Percentiles rank a stretch among this genome's conserved stretches.
phyloP scores from a whole-genome alignment of 164 flowering plant species.

The Umbilicus rupestris region DNA sequence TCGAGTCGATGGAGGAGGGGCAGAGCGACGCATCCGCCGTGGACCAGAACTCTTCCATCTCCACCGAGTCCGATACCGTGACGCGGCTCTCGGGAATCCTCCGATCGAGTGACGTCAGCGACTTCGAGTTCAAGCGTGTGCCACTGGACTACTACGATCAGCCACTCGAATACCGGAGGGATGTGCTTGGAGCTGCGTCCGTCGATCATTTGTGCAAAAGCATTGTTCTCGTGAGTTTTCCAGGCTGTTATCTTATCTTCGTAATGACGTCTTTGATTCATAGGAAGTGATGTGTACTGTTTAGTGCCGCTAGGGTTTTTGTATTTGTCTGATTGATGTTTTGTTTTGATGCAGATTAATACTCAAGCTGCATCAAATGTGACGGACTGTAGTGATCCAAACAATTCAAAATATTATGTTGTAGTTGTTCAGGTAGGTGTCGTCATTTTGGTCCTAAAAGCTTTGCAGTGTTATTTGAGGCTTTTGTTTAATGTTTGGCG shows the following conservation, averaged over 20 bases:
- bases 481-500: not conserved
- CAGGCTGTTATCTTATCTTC: not conserved
- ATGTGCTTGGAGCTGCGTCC: conserved; percentile 58
- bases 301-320: not conserved
- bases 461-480: not conserved
- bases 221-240: conserved; percentile 62
- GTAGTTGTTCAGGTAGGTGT: conserved; percentile 87
- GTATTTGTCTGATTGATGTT: not conserved
- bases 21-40: not conserved
- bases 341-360: conserved; percentile 51
- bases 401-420: conserved; percentile 83
- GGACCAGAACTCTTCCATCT: not conserved
- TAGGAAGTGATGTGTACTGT: not conserved
- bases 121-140: conserved; percentile 71
- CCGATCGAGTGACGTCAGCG: conserved; percentile 37
- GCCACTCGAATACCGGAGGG: conserved; percentile 63
- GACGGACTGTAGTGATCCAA: conserved; percentile 72
- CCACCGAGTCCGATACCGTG: conserved; percentile 20
- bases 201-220: conserved; percentile 90
- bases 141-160: conserved; percentile 77
- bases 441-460: not conserved
- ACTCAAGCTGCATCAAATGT: conserved; percentile 80
- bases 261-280: not conserved
- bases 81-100: conserved; percentile 69
- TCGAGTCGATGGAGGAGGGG: not conserved